A percentile compares a stretch with the other conserved stretches of the same genome.
phyloP scores from a whole-genome alignment of 2,329 filamentous ascomycete species.

The Gliomastix tumulicola region DNA sequence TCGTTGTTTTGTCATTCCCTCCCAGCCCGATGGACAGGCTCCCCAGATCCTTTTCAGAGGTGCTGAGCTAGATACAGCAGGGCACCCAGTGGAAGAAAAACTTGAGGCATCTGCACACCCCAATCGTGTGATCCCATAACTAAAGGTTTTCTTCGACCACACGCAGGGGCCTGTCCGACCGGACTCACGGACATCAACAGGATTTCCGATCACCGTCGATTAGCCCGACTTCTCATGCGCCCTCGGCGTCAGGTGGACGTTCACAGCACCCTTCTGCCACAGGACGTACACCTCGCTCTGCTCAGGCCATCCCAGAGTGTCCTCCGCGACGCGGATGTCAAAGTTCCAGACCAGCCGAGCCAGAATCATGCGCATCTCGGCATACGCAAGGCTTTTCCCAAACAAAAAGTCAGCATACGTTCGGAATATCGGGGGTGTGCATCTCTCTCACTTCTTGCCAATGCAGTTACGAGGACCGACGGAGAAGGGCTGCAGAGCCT shows the following conservation, averaged over 20 bases:
- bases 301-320: neutral
- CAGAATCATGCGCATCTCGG: slow-evolving; percentile 19
- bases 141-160: too few relatives aligned
- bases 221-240: too few relatives aligned
- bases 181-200: too few relatives aligned
- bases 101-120: too few relatives aligned
- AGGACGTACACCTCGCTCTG: neutral
- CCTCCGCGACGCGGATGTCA: slow-evolving; percentile 10
- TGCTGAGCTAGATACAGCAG: too few relatives aligned
- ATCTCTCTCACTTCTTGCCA: slow-evolving; percentile 11
- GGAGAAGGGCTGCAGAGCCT: slow-evolving; percentile 18
- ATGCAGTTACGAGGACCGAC: slow-evolving; percentile 11
- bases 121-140: too few relatives aligned
- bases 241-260: neutral
- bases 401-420: neutral
- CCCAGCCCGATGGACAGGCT: too few relatives aligned
- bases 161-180: too few relatives aligned
- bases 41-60: too few relatives aligned
- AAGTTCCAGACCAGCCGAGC: slow-evolving; percentile 16
- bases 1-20: too few relatives aligned
- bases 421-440: neutral
- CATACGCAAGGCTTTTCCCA: slow-evolving; percentile 16
- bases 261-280: neutral
- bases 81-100: too few relatives aligned
- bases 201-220: too few relatives aligned